Percentiles rank a stretch among this genome's conserved stretches.
phyloP scores from a whole-genome alignment of 441 rosid genomes.

The Lepidium campestre region DNA sequence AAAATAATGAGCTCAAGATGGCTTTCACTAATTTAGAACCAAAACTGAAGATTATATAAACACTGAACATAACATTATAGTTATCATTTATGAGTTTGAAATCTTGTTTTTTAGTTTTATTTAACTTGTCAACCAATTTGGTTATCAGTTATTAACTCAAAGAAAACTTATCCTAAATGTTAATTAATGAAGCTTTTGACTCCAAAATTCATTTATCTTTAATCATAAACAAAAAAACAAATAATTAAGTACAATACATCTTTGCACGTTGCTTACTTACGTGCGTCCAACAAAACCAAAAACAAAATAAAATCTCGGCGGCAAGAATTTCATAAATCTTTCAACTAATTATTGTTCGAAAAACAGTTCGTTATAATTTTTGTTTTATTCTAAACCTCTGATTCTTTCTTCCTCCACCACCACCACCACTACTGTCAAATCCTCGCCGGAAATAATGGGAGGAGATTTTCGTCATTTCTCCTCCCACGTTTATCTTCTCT shows the following conservation, averaged over 20 bases:
- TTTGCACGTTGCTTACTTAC: slow-evolving; percentile 20
- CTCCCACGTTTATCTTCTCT: slow-evolving; percentile 18
- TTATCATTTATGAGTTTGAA: background rate
- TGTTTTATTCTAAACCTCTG: slow-evolving; percentile 6
- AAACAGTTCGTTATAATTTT: background rate
- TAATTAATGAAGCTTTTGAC: background rate
- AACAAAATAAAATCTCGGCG: slow-evolving; percentile 9
- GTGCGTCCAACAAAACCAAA: slow-evolving; percentile 28
- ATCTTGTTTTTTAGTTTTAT: background rate
- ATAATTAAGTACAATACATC: background rate
- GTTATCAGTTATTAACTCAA: background rate
- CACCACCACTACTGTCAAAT: slow-evolving; percentile 1
- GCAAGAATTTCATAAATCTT: slow-evolving; percentile 1
- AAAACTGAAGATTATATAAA: background rate
- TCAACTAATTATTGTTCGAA: background rate
- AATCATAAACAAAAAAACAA: background rate
- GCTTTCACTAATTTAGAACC: slow-evolving; percentile 1
- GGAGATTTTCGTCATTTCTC: slow-evolving; percentile 28
- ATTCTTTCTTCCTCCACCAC: background rate
- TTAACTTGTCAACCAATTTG: slow-evolving; percentile 7
- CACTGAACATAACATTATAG: background rate
- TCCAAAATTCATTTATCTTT: background rate
- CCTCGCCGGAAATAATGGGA: slow-evolving; percentile 28
- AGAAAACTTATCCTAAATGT: background rate
- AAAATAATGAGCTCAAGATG: background rate